Percentiles rank a stretch among this genome's conserved stretches.
Evolutionary conservation across 805 yeast species (phyloP).

Genomic region (Cyberlindnera petersonii): DNA sequence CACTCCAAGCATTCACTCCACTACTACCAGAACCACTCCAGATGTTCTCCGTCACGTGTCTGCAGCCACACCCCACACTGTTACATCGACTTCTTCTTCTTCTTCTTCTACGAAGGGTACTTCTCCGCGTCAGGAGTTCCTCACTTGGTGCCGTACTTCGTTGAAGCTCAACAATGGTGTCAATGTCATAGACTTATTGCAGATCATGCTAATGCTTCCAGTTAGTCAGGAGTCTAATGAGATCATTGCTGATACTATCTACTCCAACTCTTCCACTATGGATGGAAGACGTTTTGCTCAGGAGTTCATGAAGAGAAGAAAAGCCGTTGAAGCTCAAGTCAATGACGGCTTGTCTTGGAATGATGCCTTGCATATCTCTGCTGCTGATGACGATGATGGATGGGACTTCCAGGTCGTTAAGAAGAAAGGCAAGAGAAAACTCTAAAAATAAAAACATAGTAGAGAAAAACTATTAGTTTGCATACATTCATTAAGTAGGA

Average conservation of each 20-base stretch:
- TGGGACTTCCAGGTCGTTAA: conserved; percentile 66
- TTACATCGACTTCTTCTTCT: conserved; percentile 7
- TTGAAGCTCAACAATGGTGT: conserved; percentile 71
- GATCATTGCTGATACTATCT: conserved; percentile 88
- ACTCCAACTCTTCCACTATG: conserved; percentile 82
- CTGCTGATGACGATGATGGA: conserved; percentile 43
- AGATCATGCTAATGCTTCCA: conserved; percentile 78
- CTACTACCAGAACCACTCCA: conserved; percentile 28
- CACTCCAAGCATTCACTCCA: too few relatives aligned
- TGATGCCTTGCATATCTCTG: conserved; percentile 52
- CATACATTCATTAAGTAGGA: too few relatives aligned
- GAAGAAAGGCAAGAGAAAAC: conserved; percentile 51
- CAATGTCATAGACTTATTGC: conserved; percentile 71
- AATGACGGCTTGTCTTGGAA: conserved; percentile 63
- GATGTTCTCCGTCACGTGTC: conserved; percentile 37
- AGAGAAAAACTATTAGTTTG: background rate
- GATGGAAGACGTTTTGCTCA: conserved; percentile 93
- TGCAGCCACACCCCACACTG: conserved; percentile 20
- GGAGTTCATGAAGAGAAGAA: conserved; percentile 80
- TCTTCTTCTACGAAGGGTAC: conserved; percentile 14
- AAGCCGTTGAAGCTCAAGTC: conserved; percentile 56
- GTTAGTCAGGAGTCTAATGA: conserved; percentile 68
- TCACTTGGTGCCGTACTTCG: conserved; percentile 68
- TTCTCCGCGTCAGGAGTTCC: conserved; percentile 55
- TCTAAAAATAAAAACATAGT: conserved; percentile 25